Evolutionary conservation across 2,329 filamentous ascomycete species (phyloP).

Genomic region (Nigrospora oryzae): DNA sequence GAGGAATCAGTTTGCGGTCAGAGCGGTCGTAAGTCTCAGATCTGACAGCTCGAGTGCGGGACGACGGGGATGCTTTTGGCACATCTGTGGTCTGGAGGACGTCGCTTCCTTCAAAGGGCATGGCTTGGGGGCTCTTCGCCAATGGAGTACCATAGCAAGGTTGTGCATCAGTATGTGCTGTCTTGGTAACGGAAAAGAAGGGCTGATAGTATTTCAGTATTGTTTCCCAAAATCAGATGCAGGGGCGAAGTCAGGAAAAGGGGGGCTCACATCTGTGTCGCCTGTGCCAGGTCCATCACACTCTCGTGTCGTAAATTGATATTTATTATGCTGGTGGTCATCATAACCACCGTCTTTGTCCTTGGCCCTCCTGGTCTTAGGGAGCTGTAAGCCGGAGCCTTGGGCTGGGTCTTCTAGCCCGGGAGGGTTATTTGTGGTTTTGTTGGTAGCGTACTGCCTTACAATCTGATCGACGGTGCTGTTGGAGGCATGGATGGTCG

Average conservation of each 20-base stretch:
- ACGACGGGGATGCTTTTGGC: too few species aligned
- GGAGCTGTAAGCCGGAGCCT: background rate
- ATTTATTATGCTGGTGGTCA: background rate
- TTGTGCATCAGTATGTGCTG: too few species aligned
- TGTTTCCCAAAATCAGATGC: too few species aligned
- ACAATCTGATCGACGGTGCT: background rate
- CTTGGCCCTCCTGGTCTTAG: background rate
- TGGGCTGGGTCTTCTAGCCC: background rate
- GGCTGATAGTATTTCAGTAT: too few species aligned
- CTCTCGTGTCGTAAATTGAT: background rate
- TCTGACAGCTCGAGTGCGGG: background rate
- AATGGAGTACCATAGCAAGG: too few species aligned
- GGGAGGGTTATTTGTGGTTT: background rate
- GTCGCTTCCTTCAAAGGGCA: too few species aligned
- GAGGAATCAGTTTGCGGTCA: conserved; percentile 7
- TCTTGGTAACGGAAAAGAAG: too few species aligned
- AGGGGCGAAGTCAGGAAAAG: too few species aligned
- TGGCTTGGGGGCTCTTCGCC: too few species aligned
- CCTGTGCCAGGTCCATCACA: background rate
- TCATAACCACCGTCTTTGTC: background rate
- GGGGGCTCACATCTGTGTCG: background rate
- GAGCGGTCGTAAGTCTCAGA: background rate
- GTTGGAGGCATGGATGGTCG: background rate
- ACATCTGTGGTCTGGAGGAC: too few species aligned
- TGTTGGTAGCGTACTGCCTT: background rate